Conservation (phyloP, 495 filamentous ascomycete species). For the Pseudoneurospora amorphoporcata region DNA sequence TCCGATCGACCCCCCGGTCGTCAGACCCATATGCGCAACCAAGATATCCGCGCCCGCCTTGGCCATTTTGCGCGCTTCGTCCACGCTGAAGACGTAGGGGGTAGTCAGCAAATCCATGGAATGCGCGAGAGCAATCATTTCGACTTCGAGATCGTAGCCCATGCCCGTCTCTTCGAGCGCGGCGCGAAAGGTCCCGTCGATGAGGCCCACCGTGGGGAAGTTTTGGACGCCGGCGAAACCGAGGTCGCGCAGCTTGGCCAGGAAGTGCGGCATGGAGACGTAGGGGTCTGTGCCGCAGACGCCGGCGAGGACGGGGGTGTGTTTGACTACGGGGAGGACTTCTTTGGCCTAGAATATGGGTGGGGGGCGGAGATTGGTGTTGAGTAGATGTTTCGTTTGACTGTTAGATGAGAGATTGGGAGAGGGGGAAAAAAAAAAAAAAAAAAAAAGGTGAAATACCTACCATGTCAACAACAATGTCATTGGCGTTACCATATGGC, state of each 20-base stretch:
- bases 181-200: conserved; percentile 54
- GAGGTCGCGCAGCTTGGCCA: conserved; percentile 43
- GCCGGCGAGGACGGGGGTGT: conserved; percentile 54
- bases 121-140: conserved; percentile 48
- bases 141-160: conserved; percentile 53
- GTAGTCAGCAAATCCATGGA: conserved; percentile 52
- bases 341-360: conserved; percentile 34
- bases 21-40: conserved; percentile 61
- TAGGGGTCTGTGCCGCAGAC: conserved; percentile 61
- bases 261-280: conserved; percentile 46
- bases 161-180: conserved; percentile 65
- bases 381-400: too few species aligned
- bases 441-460: too few species aligned
- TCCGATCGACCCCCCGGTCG: conserved; percentile 54
- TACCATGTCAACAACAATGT: conserved; percentile 59
- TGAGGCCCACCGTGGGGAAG: conserved; percentile 61
- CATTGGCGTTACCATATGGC: conserved; percentile 64
- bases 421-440: not conserved
- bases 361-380: not conserved
- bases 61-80: conserved; percentile 50
- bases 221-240: conserved; percentile 63
- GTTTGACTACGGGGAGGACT: conserved; percentile 47
- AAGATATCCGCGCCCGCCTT: conserved; percentile 55
- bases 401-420: too few species aligned
- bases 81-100: conserved; percentile 56